phyloP scores from a whole-genome alignment of 164 flowering plant species.

The Vitis rupestris region DNA sequence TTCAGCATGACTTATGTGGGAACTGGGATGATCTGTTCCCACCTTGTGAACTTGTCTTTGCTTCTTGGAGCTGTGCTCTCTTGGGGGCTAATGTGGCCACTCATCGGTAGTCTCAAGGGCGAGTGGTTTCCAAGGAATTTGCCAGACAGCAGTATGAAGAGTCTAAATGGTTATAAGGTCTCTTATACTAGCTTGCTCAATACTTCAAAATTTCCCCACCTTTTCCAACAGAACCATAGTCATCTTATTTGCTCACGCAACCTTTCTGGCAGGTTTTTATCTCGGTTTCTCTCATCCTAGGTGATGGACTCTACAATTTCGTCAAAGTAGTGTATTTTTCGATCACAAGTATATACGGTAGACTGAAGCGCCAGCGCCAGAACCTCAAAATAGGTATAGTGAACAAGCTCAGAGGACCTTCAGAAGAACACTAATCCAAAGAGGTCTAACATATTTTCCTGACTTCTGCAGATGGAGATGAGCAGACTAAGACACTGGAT shows the following conservation, averaged over 20 bases:
- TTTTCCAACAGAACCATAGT: background rate
- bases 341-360: slow-evolving; percentile 24
- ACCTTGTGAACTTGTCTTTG: slow-evolving; percentile 56
- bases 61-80: slow-evolving; percentile 65
- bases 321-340: slow-evolving; percentile 36
- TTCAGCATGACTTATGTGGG: slow-evolving; percentile 61
- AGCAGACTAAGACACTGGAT: slow-evolving; percentile 15
- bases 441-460: background rate
- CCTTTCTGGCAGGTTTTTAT: slow-evolving; percentile 43
- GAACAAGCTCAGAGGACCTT: background rate
- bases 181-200: background rate
- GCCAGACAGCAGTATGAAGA: slow-evolving; percentile 46
- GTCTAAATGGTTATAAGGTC: slow-evolving; percentile 67
- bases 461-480: slow-evolving; percentile 6
- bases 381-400: slow-evolving; percentile 21
- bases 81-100: slow-evolving; percentile 66
- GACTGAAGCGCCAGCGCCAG: slow-evolving; percentile 20
- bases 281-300: slow-evolving; percentile 55
- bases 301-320: slow-evolving; percentile 70
- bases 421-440: background rate
- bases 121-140: slow-evolving; percentile 46
- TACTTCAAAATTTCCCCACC: background rate
- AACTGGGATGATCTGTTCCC: slow-evolving; percentile 69
- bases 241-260: background rate
- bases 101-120: slow-evolving; percentile 42